These are phyloP conservation scores for Mollisia scopiformis DNA, from an alignment of 2,329 filamentous ascomycete species.

Conservation along the genomic window DNA sequence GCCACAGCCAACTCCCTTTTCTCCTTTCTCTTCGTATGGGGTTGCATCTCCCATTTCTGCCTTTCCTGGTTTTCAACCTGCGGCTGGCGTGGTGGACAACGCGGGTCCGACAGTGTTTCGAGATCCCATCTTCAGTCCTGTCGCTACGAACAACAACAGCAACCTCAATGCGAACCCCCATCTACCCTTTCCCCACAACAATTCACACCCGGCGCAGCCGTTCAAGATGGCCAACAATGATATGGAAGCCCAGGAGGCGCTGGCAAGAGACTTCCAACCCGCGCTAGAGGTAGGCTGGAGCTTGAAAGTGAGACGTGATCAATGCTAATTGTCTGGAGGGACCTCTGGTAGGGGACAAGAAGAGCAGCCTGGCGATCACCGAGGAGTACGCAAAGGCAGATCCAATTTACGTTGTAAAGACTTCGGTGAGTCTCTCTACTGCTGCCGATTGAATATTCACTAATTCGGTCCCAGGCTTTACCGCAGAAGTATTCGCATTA, in stretches of 20 bases:
- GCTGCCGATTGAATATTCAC: background rate
- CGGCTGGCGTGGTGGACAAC: slow-evolving; percentile 16
- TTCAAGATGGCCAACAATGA: slow-evolving; percentile 33
- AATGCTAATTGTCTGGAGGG: slow-evolving; percentile 59
- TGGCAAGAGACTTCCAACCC: slow-evolving; percentile 61
- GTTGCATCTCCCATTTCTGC: slow-evolving; percentile 13
- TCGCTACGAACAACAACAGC: slow-evolving; percentile 15
- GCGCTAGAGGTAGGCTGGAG: slow-evolving; percentile 52
- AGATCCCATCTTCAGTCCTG: slow-evolving; percentile 30
- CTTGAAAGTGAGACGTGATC: slow-evolving; percentile 17
- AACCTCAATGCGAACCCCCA: background rate
- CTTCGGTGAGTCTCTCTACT: slow-evolving; percentile 62
- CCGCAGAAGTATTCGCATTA: slow-evolving; percentile 86
- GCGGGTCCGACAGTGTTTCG: slow-evolving; percentile 27
- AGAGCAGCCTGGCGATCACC: slow-evolving; percentile 76
- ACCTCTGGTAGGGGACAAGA: slow-evolving; percentile 78
- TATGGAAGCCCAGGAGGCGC: slow-evolving; percentile 57
- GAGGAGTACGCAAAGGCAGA: slow-evolving; percentile 90
- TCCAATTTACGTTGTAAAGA: slow-evolving; percentile 83
- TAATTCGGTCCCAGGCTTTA: slow-evolving; percentile 60
- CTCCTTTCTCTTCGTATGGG: slow-evolving; percentile 30
- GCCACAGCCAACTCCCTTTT: slow-evolving; percentile 35
- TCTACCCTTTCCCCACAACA: slow-evolving; percentile 15
- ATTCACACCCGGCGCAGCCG: slow-evolving; percentile 12
- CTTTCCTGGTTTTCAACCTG: slow-evolving; percentile 24